Conservation (phyloP, 805 yeast genomes). For the Wickerhamiella domercqiae region DNA sequence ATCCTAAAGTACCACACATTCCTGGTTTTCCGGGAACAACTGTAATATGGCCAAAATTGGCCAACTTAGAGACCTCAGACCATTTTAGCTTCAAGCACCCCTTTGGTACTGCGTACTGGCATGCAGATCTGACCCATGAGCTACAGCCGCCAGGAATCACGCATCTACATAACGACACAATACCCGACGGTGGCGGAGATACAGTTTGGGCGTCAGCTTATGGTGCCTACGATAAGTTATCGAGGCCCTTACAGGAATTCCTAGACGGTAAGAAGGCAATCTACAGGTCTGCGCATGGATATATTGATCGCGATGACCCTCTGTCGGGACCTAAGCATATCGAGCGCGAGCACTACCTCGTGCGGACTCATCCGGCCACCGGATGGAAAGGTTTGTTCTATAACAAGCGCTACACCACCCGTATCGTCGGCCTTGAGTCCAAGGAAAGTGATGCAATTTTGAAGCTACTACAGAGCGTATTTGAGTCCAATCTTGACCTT, state of each 20-base stretch:
- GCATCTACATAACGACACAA: slow-evolving; percentile 46
- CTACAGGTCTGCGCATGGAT: slow-evolving; percentile 33
- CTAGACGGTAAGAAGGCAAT: slow-evolving; percentile 44
- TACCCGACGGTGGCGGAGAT: slow-evolving; percentile 41
- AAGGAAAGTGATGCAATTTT: slow-evolving; percentile 54
- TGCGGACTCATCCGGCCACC: slow-evolving; percentile 51
- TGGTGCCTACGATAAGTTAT: slow-evolving; percentile 38
- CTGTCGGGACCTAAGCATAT: slow-evolving; percentile 19
- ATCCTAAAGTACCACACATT: slow-evolving; percentile 20
- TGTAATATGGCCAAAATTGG: slow-evolving; percentile 26
- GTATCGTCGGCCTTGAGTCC: slow-evolving; percentile 54
- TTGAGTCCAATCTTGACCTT: slow-evolving; percentile 21
- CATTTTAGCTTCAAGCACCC: slow-evolving; percentile 20
- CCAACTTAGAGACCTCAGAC: slow-evolving; percentile 32
- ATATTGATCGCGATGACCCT: slow-evolving; percentile 27
- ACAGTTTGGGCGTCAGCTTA: slow-evolving; percentile 41
- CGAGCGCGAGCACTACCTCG: slow-evolving; percentile 43
- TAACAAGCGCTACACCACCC: slow-evolving; percentile 44
- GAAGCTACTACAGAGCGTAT: slow-evolving; percentile 33
- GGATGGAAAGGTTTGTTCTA: slow-evolving; percentile 45
- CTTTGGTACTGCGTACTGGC: slow-evolving; percentile 33
- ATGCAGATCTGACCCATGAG: slow-evolving; percentile 65
- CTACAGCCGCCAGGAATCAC: slow-evolving; percentile 61
- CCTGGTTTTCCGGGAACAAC: slow-evolving; percentile 33
- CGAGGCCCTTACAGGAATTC: slow-evolving; percentile 33